A percentile compares a stretch with the other conserved stretches of the same genome.
These are phyloP conservation scores for Dryas octopetala DNA, from an alignment of 306 rosid genomes.

Conservation along the genomic window DNA sequence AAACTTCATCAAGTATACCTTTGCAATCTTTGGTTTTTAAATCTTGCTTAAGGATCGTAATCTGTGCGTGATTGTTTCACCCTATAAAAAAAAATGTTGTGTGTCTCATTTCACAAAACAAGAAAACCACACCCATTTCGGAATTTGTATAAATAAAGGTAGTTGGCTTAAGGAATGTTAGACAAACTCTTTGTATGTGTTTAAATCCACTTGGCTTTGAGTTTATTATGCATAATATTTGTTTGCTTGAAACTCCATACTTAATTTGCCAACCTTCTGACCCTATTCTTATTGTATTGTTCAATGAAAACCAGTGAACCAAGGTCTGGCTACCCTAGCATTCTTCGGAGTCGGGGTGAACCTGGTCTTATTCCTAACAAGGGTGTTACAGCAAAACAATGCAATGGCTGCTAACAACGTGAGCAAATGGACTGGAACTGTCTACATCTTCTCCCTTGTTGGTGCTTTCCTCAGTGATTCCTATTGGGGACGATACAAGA, in stretches of 20 bases:
- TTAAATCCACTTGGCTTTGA: no score
- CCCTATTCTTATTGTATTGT: background rate
- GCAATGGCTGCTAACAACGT: slow-evolving; percentile 90
- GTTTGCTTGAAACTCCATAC: background rate
- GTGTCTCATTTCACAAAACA: no score
- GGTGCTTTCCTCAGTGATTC: slow-evolving; percentile 97
- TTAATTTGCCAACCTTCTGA: slow-evolving; percentile 24
- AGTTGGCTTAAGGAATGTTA: no score
- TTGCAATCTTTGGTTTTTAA: no score
- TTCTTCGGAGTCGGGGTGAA: slow-evolving; percentile 95
- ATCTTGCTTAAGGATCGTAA: no score
- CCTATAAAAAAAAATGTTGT: no score
- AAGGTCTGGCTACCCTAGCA: slow-evolving; percentile 86
- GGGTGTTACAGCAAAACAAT: slow-evolving; percentile 76
- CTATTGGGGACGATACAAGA: slow-evolving; percentile 92
- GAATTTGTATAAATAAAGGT: no score
- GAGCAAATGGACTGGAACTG: slow-evolving; percentile 98
- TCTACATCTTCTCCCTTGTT: slow-evolving; percentile 91
- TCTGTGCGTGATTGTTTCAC: no score
- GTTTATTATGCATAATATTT: no score
- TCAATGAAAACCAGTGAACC: slow-evolving; percentile 72
- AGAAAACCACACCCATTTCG: no score
- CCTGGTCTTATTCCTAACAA: slow-evolving; percentile 81
- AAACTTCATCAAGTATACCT: no score
- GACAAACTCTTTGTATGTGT: no score